phyloP scores from a whole-genome alignment of 176 grass and related monocot species.

The Calamus simplicifolius region DNA sequence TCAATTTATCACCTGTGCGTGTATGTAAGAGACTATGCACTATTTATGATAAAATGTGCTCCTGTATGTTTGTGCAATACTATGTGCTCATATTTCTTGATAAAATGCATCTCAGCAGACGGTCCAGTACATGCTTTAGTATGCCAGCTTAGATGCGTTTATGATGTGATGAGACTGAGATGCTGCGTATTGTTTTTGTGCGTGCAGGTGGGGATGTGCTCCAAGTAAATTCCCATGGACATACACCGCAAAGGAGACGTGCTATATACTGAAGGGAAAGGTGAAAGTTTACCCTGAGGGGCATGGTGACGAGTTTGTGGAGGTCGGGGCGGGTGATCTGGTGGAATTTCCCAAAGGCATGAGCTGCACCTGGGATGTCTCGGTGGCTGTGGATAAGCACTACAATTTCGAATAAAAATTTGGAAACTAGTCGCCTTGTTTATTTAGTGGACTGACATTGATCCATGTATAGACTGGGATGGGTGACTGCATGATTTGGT shows the following conservation, averaged over 20 bases:
- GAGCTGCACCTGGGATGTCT: slow-evolving; percentile 93
- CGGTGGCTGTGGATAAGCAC: slow-evolving; percentile 87
- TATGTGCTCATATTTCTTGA: too few species aligned
- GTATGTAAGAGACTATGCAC: too few species aligned
- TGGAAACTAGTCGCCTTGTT: too few species aligned
- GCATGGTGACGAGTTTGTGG: slow-evolving; percentile 70
- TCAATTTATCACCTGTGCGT: too few species aligned
- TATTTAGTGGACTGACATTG: too few species aligned
- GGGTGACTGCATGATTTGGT: too few species aligned
- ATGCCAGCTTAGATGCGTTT: too few species aligned
- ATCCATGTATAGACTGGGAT: too few species aligned
- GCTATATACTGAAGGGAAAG: slow-evolving; percentile 92
- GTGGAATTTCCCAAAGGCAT: slow-evolving; percentile 94
- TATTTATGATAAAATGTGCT: too few species aligned
- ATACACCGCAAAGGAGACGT: slow-evolving; percentile 88
- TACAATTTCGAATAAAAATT: slow-evolving; percentile 64
- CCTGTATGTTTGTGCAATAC: too few species aligned
- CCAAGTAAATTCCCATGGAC: slow-evolving; percentile 88
- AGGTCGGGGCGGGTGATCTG: slow-evolving; percentile 76
- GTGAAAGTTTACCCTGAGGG: slow-evolving; percentile 94
- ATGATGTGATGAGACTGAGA: background rate
- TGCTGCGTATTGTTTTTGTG: background rate
- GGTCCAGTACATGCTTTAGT: too few species aligned
- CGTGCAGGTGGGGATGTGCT: slow-evolving; percentile 72
- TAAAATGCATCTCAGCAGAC: too few species aligned